Evolutionary conservation across 176 grass and related monocot species (phyloP).

Genomic region (Microstegium vimineum): DNA sequence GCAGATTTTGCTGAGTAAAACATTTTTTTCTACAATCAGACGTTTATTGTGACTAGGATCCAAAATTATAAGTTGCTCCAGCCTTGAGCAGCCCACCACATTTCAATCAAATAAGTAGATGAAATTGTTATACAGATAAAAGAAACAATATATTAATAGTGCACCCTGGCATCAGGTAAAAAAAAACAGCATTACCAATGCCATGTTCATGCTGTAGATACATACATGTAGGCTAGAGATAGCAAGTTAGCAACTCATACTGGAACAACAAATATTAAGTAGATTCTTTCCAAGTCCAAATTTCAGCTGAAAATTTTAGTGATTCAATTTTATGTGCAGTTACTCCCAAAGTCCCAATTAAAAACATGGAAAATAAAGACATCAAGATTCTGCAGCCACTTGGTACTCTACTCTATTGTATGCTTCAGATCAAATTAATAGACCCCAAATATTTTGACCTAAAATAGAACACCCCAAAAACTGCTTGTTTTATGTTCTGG

Average conservation of each 20-base stretch:
- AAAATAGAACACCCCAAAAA: neutral
- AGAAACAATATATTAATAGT: neutral
- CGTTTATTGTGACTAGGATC: neutral
- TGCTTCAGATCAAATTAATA: slow-evolving; percentile 1
- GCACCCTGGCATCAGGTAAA: neutral
- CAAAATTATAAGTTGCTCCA: slow-evolving; percentile 21
- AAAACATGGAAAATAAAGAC: neutral
- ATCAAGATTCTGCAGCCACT: neutral
- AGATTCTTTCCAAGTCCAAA: neutral
- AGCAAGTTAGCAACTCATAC: slow-evolving; percentile 7
- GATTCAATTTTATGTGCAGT: slow-evolving; percentile 7
- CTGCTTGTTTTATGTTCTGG: neutral
- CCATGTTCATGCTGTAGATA: neutral
- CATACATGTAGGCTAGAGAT: neutral
- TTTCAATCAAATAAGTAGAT: slow-evolving; percentile 5
- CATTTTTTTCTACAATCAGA: neutral
- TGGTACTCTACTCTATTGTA: neutral
- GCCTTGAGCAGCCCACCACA: neutral
- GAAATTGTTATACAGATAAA: slow-evolving; percentile 11
- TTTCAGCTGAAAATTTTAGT: slow-evolving; percentile 11
- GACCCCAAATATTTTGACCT: neutral
- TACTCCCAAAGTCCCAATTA: neutral
- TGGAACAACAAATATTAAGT: neutral
- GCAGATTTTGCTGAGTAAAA: too few species aligned
- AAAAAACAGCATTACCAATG: neutral